Base-by-base conservation (phyloP, 495 filamentous ascomycete genomes). In the Hypoxylon perforatum region DNA sequence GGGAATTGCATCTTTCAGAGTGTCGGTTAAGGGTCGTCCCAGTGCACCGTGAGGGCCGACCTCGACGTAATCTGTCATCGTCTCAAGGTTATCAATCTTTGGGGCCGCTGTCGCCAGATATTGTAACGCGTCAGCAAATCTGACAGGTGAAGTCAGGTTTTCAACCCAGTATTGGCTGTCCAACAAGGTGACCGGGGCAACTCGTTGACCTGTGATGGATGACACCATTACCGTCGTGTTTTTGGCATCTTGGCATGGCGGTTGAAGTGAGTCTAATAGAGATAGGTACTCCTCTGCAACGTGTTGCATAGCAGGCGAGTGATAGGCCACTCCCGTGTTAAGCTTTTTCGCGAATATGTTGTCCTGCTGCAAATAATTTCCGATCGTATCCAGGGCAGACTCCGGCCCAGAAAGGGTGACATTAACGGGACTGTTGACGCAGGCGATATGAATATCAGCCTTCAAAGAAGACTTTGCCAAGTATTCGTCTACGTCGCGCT, bases 41-140 rank as follows among this genome's bases (percentile, higher is more conserved):
- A 91, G 71, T 0, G 86, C 83, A 7, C 76, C 63, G 63, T 90
- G 88, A 18, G 88, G 84, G 0, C 88, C 88, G 33, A 89, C 70
- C 52, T 90, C 87, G 15, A 90, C 56, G 1, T 87, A 49, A 36
- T 49, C 56, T 1, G 23, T 73, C 10, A 63, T 42, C 21, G 25
- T 3, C 35, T 60, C 19, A 59, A 76, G 28, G 50, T 28, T 15
- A 45, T n/a, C n/a, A n/a, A n/a, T n/a, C n/a, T n/a, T n/a, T n/a
- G n/a, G n/a, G n/a, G n/a, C n/a, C n/a, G n/a, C n/a, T n/a, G n/a
- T n/a, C n/a, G n/a, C n/a, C n/a, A n/a, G n/a, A n/a, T n/a, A n/a
- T n/a, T n/a, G n/a, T 51, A 83, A 19, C 14, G 79, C 81, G 4
- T 78, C 63, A 2, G 73, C 69, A 61, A 83, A 84, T 1, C 58